These are phyloP conservation scores for Colletotrichum theobromicola DNA, from an alignment of 2,329 filamentous ascomycete species.

Conservation along the genomic window DNA sequence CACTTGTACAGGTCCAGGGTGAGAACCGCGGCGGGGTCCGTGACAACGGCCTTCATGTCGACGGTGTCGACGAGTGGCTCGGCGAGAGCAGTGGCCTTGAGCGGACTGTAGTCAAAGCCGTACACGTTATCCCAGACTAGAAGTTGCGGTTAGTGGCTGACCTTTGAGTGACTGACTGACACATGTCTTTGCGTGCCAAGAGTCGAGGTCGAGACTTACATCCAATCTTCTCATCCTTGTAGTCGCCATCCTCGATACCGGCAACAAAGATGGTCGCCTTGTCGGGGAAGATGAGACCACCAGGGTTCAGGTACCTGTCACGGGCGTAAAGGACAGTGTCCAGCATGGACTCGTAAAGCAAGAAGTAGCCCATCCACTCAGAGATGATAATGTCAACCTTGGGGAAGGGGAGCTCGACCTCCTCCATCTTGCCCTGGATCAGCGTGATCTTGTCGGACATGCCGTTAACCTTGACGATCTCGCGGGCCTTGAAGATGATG, in stretches of 20 bases:
- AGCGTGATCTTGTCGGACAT: conserved; percentile 96
- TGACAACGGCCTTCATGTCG: conserved; percentile 95
- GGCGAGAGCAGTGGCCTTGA: conserved; percentile 91
- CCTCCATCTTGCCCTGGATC: conserved; percentile 99
- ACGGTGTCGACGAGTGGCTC: conserved; percentile 98
- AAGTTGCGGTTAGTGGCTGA: not conserved
- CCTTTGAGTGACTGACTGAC: not conserved
- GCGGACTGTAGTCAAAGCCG: conserved; percentile 93
- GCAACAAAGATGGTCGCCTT: conserved; percentile 98
- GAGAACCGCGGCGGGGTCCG: conserved; percentile 84
- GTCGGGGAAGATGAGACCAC: conserved; percentile 96
- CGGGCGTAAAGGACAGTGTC: conserved; percentile 97
- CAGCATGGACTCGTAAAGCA: conserved; percentile 98
- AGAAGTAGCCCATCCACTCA: conserved; percentile 99
- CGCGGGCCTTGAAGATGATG: conserved; percentile 96
- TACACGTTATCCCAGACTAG: conserved; percentile 99
- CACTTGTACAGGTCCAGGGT: conserved; percentile 94
- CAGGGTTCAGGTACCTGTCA: conserved; percentile 86
- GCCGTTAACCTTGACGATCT: conserved; percentile 93
- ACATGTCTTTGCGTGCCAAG: not conserved
- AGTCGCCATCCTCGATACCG: conserved; percentile 97
- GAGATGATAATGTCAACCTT: conserved; percentile 99
- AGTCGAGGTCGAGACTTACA: conserved; percentile 65
- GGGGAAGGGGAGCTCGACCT: conserved; percentile 89
- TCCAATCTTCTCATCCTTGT: conserved; percentile 99